phyloP scores from a whole-genome alignment of 2,329 filamentous ascomycete species.

The Simplicillium aogashimaense region DNA sequence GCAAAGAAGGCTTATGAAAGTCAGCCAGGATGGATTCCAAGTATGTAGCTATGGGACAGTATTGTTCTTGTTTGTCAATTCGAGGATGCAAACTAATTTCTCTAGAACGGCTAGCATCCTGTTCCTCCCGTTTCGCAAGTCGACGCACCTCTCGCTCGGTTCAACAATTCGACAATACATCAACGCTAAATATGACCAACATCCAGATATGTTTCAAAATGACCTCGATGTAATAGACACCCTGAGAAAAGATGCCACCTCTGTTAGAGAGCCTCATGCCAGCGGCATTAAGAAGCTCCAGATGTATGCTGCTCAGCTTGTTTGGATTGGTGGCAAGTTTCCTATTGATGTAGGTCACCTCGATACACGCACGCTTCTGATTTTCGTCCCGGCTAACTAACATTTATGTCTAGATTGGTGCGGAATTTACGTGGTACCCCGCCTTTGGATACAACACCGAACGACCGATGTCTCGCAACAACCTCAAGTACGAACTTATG shows the following conservation, averaged over 20 bases:
- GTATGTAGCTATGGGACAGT: too few relatives aligned
- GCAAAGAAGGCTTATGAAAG: too few relatives aligned
- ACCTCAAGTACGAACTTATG: slow-evolving; percentile 73
- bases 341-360: slow-evolving; percentile 66
- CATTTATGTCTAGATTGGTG: slow-evolving; percentile 63
- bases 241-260: slow-evolving; percentile 76
- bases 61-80: too few relatives aligned
- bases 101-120: slow-evolving; percentile 48
- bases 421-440: slow-evolving; percentile 94
- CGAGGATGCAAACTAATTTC: too few relatives aligned
- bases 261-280: slow-evolving; percentile 76
- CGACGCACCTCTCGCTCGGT: slow-evolving; percentile 67
- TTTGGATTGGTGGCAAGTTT: slow-evolving; percentile 92
- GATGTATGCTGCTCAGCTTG: slow-evolving; percentile 82
- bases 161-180: slow-evolving; percentile 89
- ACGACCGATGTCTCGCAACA: slow-evolving; percentile 56
- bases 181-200: slow-evolving; percentile 95
- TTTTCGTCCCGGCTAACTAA: slow-evolving; percentile 6
- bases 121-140: slow-evolving; percentile 79
- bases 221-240: slow-evolving; percentile 79
- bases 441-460: slow-evolving; percentile 83
- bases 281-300: slow-evolving; percentile 85
- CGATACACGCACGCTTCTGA: background rate
- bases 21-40: too few relatives aligned
- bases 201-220: slow-evolving; percentile 89